Conservation (phyloP, 345 rosid genomes). For the Kernera saxatilis region DNA sequence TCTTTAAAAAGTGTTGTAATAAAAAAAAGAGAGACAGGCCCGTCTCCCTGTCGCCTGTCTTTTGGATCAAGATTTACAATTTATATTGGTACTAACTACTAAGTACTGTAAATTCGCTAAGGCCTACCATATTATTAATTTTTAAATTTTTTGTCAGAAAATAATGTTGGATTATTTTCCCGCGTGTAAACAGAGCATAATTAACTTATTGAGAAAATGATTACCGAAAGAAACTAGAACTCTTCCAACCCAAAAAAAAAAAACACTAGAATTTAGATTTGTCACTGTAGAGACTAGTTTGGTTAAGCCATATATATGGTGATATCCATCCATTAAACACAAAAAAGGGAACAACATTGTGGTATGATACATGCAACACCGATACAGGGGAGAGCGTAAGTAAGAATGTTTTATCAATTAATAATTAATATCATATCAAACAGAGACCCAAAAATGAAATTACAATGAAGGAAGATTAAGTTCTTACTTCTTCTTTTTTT, state of each 20-base stretch:
- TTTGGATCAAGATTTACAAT: neutral
- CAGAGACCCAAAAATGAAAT: neutral
- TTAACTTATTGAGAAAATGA: too few species aligned
- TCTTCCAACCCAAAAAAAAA: too few species aligned
- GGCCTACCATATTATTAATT: too few species aligned
- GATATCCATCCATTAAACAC: neutral
- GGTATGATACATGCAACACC: conserved; percentile 5
- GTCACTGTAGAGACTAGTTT: neutral
- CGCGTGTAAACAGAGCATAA: too few species aligned
- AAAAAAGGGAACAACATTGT: neutral
- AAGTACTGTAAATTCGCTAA: too few species aligned
- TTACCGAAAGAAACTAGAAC: too few species aligned
- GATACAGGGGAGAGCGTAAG: neutral
- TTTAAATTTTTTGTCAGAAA: too few species aligned
- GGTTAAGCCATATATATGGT: conserved; percentile 5
- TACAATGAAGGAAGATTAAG: neutral
- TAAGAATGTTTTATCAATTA: conserved; percentile 13
- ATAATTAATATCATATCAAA: conserved; percentile 2
- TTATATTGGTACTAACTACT: too few species aligned
- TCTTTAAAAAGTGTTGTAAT: neutral
- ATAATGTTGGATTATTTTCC: too few species aligned
- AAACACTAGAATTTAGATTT: too few species aligned
- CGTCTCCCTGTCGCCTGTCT: too few species aligned
- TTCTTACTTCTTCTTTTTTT: neutral
- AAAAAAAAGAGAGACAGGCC: too few species aligned